Evolutionary conservation across 805 yeast genomes (phyloP).

Genomic region (Teunomyces kruisii): DNA sequence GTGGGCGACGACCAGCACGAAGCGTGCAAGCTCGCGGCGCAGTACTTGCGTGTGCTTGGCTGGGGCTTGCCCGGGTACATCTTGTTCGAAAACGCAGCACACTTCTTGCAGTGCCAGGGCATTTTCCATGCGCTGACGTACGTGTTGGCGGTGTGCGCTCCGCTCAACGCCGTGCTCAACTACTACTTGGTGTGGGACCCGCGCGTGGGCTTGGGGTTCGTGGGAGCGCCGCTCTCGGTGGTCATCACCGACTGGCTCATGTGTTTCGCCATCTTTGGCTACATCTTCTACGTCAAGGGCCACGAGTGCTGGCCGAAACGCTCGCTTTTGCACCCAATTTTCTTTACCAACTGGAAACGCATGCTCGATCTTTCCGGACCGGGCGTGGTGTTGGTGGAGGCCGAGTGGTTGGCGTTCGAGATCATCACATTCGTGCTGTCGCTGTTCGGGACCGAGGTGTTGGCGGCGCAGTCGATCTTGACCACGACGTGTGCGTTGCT

Average conservation of each 20-base stretch:
- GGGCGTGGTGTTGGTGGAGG: conserved; percentile 73
- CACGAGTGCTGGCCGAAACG: conserved; percentile 43
- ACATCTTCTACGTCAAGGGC: conserved; percentile 46
- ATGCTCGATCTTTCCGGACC: conserved; percentile 68
- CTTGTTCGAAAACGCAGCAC: conserved; percentile 68
- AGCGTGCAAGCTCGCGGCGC: conserved; percentile 53
- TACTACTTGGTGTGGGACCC: conserved; percentile 68
- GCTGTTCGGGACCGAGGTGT: conserved; percentile 59
- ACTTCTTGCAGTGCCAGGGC: conserved; percentile 75
- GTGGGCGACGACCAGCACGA: conserved; percentile 12
- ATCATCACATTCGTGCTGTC: conserved; percentile 69
- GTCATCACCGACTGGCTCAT: conserved; percentile 69
- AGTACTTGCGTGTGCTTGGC: conserved; percentile 54
- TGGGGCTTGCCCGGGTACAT: conserved; percentile 76
- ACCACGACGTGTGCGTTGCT: conserved; percentile 66
- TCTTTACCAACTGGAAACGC: conserved; percentile 57
- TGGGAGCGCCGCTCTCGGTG: conserved; percentile 78
- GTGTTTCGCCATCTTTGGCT: conserved; percentile 55
- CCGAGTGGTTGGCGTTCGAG: conserved; percentile 80
- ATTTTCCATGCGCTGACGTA: conserved; percentile 79
- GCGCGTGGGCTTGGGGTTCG: conserved; percentile 57
- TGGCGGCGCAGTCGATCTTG: conserved; percentile 75
- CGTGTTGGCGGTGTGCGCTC: conserved; percentile 68
- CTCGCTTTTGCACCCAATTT: conserved; percentile 20
- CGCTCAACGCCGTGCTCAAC: conserved; percentile 66